Conservation (phyloP, 345 rosid genomes). For the Gossypium rotundifolium region DNA sequence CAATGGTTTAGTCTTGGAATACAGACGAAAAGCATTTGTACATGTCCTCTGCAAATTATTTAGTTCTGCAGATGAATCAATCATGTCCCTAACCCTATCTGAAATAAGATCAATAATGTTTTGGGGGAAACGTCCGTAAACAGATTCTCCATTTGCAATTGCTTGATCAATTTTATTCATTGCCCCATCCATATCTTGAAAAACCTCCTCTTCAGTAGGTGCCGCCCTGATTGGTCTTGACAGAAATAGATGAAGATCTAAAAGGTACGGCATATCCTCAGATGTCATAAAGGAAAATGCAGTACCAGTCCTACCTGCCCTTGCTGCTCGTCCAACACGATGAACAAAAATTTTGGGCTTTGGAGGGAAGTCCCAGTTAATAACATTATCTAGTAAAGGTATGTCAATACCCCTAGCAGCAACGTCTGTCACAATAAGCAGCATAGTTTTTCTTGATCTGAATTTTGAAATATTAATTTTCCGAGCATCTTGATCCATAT, state of each 20-base stretch:
- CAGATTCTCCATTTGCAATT: slow-evolving; percentile 76
- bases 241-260: slow-evolving; percentile 93
- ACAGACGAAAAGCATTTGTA: slow-evolving; percentile 80
- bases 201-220: slow-evolving; percentile 85
- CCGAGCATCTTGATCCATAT: slow-evolving; percentile 97
- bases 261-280: slow-evolving; percentile 80
- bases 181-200: slow-evolving; percentile 70
- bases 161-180: slow-evolving; percentile 65
- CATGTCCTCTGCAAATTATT: slow-evolving; percentile 64
- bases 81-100: slow-evolving; percentile 57
- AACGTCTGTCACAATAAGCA: slow-evolving; percentile 88
- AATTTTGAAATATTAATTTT: slow-evolving; percentile 85
- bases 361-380: slow-evolving; percentile 97
- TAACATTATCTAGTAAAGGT: slow-evolving; percentile 93
- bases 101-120: slow-evolving; percentile 77
- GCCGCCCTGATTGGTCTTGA: slow-evolving; percentile 85
- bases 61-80: slow-evolving; percentile 82
- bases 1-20: slow-evolving; percentile 71
- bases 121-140: slow-evolving; percentile 92
- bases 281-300: slow-evolving; percentile 89
- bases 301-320: slow-evolving; percentile 90
- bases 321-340: slow-evolving; percentile 92
- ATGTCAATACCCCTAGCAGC: slow-evolving; percentile 98
- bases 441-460: slow-evolving; percentile 77
- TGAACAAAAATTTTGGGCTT: slow-evolving; percentile 93